A percentile compares a stretch with the other conserved stretches of the same genome.
Evolutionary conservation across 768 basidiomycete genomes (phyloP).

Genomic region (Exidia glandulosa): DNA sequence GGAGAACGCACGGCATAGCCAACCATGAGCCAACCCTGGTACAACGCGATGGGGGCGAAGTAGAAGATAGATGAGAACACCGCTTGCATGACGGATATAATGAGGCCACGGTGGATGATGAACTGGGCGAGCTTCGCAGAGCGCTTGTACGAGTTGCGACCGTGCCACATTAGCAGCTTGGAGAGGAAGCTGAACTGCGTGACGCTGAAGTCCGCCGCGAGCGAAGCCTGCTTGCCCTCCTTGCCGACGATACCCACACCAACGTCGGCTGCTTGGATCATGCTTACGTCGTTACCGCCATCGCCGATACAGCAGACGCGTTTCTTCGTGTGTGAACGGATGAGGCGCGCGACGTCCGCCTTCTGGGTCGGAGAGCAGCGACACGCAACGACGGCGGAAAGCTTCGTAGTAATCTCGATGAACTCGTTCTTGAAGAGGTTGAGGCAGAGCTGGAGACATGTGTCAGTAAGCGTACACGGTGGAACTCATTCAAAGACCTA

Average conservation of each 20-base stretch:
- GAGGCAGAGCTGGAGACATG: conserved; percentile 60
- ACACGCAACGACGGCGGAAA: conserved; percentile 93
- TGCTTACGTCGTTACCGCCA: conserved; percentile 98
- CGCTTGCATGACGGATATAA: conserved; percentile 96
- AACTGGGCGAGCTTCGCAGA: conserved; percentile 97
- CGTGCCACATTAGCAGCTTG: conserved; percentile 96
- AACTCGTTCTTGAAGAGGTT: conserved; percentile 89
- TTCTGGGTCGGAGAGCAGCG: conserved; percentile 98
- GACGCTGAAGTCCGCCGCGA: conserved; percentile 98
- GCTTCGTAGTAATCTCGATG: conserved; percentile 89
- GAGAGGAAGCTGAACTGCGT: conserved; percentile 94
- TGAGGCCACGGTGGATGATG: conserved; percentile 93
- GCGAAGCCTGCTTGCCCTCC: conserved; percentile 95
- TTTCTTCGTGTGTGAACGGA: conserved; percentile 83
- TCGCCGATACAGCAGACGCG: conserved; percentile 98
- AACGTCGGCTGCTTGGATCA: conserved; percentile 99
- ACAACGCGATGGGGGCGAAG: conserved; percentile 92
- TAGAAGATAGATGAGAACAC: conserved; percentile 90
- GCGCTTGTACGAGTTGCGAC: conserved; percentile 95
- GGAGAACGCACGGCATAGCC: conserved; percentile 53
- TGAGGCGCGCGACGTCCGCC: conserved; percentile 91
- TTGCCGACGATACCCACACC: conserved; percentile 98
- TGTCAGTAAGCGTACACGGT: background rate
- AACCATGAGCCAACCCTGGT: conserved; percentile 96
- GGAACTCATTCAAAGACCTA: conserved; percentile 19